phyloP scores from a whole-genome alignment of 352 stramenopile species.

The Bremia lactucae region DNA sequence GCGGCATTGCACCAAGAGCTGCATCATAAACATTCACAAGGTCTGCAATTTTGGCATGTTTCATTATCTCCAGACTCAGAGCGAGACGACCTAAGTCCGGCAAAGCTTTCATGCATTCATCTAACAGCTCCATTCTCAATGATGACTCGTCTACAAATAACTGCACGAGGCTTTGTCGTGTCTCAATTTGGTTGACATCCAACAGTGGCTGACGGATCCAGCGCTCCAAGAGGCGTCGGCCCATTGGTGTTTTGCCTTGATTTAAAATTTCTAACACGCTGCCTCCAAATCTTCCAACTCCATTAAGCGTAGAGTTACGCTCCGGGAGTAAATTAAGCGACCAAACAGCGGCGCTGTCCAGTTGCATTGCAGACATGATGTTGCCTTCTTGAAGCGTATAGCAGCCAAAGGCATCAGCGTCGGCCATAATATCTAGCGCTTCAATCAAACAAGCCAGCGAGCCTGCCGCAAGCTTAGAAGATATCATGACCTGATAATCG shows the following conservation, averaged over 20 bases:
- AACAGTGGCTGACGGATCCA: slow-evolving; percentile 96
- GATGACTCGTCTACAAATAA: slow-evolving; percentile 86
- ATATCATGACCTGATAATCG: slow-evolving; percentile 52
- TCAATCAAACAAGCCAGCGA: slow-evolving; percentile 60
- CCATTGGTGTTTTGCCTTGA: slow-evolving; percentile 91
- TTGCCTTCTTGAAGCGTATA: slow-evolving; percentile 57
- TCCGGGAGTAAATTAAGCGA: slow-evolving; percentile 90
- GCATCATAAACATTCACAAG: slow-evolving; percentile 80
- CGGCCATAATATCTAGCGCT: slow-evolving; percentile 52
- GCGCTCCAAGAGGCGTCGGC: slow-evolving; percentile 86
- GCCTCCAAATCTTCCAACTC: slow-evolving; percentile 35
- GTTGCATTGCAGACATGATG: slow-evolving; percentile 83
- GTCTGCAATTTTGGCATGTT: slow-evolving; percentile 62
- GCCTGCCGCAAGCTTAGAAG: slow-evolving; percentile 58
- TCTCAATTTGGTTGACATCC: slow-evolving; percentile 74
- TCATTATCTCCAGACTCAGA: slow-evolving; percentile 57
- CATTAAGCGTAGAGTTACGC: slow-evolving; percentile 27
- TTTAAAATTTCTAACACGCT: slow-evolving; percentile 93
- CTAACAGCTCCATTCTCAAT: slow-evolving; percentile 78
- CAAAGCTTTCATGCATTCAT: slow-evolving; percentile 82
- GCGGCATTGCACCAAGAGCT: slow-evolving; percentile 53
- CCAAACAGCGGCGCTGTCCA: slow-evolving; percentile 87
- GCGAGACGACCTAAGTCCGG: slow-evolving; percentile 70
- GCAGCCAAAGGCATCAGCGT: slow-evolving; percentile 60
- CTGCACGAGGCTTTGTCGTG: slow-evolving; percentile 87